Percentiles rank a stretch among this genome's conserved stretches.
Conservation (phyloP, 148 eudicot genomes). For the Rhododendron mucronatum region DNA sequence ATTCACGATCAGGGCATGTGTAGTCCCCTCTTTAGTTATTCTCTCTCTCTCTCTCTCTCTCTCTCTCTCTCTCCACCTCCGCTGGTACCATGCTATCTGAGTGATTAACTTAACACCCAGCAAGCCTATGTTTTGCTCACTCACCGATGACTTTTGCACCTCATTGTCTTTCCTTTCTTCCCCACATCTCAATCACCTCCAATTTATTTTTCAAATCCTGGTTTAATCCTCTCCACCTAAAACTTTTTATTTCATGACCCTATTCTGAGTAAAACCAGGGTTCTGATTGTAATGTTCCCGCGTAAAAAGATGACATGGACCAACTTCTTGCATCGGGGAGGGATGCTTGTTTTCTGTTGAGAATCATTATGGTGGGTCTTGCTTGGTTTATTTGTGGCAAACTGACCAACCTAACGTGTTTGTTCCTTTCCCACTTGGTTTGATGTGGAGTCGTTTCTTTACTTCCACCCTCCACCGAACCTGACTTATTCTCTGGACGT, state of each 20-base stretch:
- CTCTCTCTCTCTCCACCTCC: too few relatives aligned
- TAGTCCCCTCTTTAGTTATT: too few relatives aligned
- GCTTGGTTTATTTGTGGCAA: not conserved
- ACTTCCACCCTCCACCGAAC: not conserved
- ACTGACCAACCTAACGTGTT: not conserved
- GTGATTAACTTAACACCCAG: not conserved
- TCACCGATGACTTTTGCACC: not conserved
- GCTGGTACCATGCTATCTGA: not conserved
- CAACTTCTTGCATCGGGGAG: not conserved
- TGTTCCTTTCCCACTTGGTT: not conserved
- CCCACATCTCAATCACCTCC: not conserved
- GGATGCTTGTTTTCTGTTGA: not conserved
- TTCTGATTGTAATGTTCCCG: not conserved
- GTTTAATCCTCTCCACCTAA: not conserved
- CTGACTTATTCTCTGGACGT: not conserved
- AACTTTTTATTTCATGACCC: not conserved
- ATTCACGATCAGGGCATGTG: too few relatives aligned
- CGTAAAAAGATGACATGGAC: not conserved
- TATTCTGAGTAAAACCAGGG: not conserved
- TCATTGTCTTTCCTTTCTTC: not conserved
- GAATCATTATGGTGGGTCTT: not conserved
- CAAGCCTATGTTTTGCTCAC: not conserved
- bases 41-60: too few relatives aligned
- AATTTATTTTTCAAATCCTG: not conserved
- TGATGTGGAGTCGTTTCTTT: not conserved